These are phyloP conservation scores for Lachancea fermentati DNA, from an alignment of 805 yeast species.

Conservation along the genomic window DNA sequence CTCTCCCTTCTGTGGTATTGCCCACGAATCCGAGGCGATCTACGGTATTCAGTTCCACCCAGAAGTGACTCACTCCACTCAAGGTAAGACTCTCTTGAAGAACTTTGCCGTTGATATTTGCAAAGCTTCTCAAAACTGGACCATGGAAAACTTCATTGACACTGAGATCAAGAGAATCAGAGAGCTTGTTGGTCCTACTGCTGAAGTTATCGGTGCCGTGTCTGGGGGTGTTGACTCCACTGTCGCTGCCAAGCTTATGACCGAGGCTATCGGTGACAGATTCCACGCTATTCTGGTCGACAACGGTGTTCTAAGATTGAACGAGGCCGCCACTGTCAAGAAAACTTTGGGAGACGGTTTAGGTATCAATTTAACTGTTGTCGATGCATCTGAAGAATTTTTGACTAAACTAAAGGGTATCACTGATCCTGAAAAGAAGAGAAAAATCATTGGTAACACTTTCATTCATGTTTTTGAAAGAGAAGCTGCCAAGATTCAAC, in stretches of 20 bases:
- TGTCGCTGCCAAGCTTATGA: constrained; percentile 96
- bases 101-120: constrained; percentile 94
- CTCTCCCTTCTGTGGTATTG: constrained; percentile 94
- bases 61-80: constrained; percentile 92
- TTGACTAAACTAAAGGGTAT: constrained; percentile 83
- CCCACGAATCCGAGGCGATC: constrained; percentile 64
- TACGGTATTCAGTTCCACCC: constrained; percentile 99
- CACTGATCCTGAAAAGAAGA: constrained; percentile 97
- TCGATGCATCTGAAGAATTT: constrained; percentile 91
- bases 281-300: constrained; percentile 98
- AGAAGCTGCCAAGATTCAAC: constrained; percentile 87
- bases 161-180: constrained; percentile 93
- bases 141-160: constrained; percentile 95
- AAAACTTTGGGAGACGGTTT: constrained; percentile 86
- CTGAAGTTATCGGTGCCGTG: constrained; percentile 98
- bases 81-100: constrained; percentile 80
- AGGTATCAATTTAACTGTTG: constrained; percentile 90
- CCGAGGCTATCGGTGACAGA: constrained; percentile 96
- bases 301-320: constrained; percentile 93
- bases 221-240: constrained; percentile 99
- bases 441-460: constrained; percentile 97
- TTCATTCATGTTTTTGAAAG: constrained; percentile 95
- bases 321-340: constrained; percentile 87
- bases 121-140: constrained; percentile 85
- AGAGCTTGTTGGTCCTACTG: constrained; percentile 89